Conservation (phyloP, 805 yeast species). For the Nakazawaea wickerhamii region DNA sequence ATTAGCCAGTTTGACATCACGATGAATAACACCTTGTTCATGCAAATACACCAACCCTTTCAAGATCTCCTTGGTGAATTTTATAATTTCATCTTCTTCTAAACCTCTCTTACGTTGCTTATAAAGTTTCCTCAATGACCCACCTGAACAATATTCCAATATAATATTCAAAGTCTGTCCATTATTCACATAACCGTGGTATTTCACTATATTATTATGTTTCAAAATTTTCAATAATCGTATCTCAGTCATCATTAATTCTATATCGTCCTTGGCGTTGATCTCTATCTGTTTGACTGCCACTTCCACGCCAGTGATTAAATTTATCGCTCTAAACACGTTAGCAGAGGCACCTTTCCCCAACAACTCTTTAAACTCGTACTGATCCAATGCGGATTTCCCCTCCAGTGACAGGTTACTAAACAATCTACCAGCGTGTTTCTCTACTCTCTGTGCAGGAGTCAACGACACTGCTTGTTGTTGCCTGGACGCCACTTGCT, state of each 20-base stretch:
- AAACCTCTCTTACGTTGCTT: slow-evolving; percentile 43
- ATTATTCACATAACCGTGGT: slow-evolving; percentile 61
- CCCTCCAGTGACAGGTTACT: slow-evolving; percentile 25
- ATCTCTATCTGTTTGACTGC: slow-evolving; percentile 79
- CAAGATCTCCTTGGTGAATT: slow-evolving; percentile 49
- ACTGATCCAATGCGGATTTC: slow-evolving; percentile 39
- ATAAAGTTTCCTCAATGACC: slow-evolving; percentile 54
- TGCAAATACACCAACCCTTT: slow-evolving; percentile 61
- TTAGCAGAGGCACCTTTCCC: slow-evolving; percentile 90
- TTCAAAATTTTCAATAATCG: slow-evolving; percentile 57
- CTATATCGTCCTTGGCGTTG: slow-evolving; percentile 39
- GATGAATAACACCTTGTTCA: slow-evolving; percentile 67
- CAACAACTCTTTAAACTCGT: slow-evolving; percentile 52
- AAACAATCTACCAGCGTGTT: slow-evolving; percentile 27
- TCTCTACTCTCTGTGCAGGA: slow-evolving; percentile 48
- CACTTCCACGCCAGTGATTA: slow-evolving; percentile 58
- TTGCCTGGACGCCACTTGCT: background rate
- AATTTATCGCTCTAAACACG: slow-evolving; percentile 49
- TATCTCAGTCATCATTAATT: slow-evolving; percentile 58
- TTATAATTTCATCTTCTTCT: slow-evolving; percentile 47
- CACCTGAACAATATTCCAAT: slow-evolving; percentile 61
- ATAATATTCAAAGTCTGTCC: slow-evolving; percentile 48
- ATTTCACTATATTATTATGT: slow-evolving; percentile 63
- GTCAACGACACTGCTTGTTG: slow-evolving; percentile 24
- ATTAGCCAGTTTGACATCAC: slow-evolving; percentile 77